Evolutionary conservation across 306 rosid species (phyloP), one percentile per base, ranked within the genome.

Genomic region (Cucumis hystrix): DNA sequence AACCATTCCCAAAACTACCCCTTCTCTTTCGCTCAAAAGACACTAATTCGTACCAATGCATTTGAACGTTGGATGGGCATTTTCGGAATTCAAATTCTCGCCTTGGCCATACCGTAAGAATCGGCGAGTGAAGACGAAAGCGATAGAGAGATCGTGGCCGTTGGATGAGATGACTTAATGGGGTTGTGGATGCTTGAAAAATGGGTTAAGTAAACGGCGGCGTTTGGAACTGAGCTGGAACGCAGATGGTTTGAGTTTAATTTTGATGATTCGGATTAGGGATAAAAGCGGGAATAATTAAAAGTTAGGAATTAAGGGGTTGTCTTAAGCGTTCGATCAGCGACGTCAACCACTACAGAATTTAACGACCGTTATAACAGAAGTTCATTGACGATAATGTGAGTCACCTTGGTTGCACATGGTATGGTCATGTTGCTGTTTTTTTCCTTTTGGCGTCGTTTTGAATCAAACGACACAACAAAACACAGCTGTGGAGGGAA

Each of bases 1-100:
- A 13, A 33, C n/a, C 11, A 25, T 1, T 84, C 83, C 87, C 97
- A 43, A 75, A 30, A 83, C 78, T 88, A 49, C 82, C 56, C 56
- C 94, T 90, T 77, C 1, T 1, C 63, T 72, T 52, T 28, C 4
- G 1, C 15, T 0, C 10, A 25, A 30, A 72, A 72, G 62, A 52
- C 77, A 52, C 40, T 2, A 18, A 6, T 2, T 0, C 65, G 28
- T 6, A 23, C 20, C 10, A 41, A 79, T 6, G 7, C 7, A 30
- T 37, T 75, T 20, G 80, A 81, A 80, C 88, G 84, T 83, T 83
- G 7, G 15, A 78, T 35, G 93, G 91, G 91, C 75, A 70, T 30
- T 83, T 73, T 83, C 58, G 92, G 87, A 71, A 79, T 18, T 37
- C 7, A 5, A 7, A 2, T 4, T 1, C 21, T 4, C 59, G 17